Evolutionary conservation across 2,329 filamentous ascomycete genomes (phyloP), one percentile per base, ranked within the genome.

Genomic region (Sphaerulina populicola): DNA sequence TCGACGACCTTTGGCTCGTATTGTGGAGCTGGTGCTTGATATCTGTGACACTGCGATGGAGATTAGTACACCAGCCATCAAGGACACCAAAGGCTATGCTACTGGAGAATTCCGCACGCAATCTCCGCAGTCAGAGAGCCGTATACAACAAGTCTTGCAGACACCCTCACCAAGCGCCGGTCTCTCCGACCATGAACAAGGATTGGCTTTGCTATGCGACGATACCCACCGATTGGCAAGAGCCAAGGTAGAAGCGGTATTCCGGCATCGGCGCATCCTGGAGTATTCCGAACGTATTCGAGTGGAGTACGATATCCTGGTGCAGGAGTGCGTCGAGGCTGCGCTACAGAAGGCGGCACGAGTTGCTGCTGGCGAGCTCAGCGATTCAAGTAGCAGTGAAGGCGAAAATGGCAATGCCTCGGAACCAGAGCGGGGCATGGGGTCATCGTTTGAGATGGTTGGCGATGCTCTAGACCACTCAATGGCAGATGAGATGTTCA

Each of bases 231-330:
- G 79, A 62, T 79, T 88, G 36, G 86, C 90, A 23, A 87, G 83
- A 63, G 80, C 85, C 40, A 98, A 98, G 67, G 87, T 97, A 1
- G 93, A 98, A 62, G 87, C 91, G 4, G 87, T 97, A 6, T 82
- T 94, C 57, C 86, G 93, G 31, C 88, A 97, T 68, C 84, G 91
- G 45, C 84, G 85, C 61, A 94, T 97, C 45, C 83, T 98, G 30
- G 93, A 98, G 67, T 98, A 98, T 66, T 84, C 90, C 0, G 93
- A 98, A 70, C 83, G 94, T 30, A 95, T 98, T 57, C 86, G 94
- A 3, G 79, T 96, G 42, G 93, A 98, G 64, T 94, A 96, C 63
- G 86, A 91, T 27, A 80, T 94, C 23, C 77, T 96, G 52, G 91
- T 98, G 2, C 88, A 97, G 64, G 88, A 96, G 62, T 98, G 93